Base-by-base conservation (phyloP, 2,329 filamentous ascomycete species). In the Alternaria sp. region DNA sequence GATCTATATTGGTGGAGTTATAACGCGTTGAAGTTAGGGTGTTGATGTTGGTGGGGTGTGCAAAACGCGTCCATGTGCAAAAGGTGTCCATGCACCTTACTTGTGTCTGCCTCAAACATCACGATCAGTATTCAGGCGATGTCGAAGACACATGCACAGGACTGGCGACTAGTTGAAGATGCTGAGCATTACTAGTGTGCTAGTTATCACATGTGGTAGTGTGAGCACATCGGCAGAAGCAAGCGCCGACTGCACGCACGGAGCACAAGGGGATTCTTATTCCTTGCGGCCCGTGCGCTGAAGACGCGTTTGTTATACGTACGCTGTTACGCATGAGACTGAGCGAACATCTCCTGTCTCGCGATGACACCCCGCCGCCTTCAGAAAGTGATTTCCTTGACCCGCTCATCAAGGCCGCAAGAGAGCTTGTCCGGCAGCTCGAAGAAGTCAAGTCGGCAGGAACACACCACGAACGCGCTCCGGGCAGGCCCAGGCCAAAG, bases 371-470 rank as follows among this genome's bases (percentile, higher is more conserved):
- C 36, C 21, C 36, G 36, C 24, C 44, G 13, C 44, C 29, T 49
- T 49, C 31, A 3, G 5, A 50, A 11, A 8, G 21, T 21, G 14
- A 50, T 3, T 24, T 21, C 11, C 33, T 36, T 29, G 29, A 55
- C n/a, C 2, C 23, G 9, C 4, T 55, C 33, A n/a, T 42, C 24
- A 24, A 9, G 45, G 34, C 44, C 41, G 28, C 53, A 1, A 37
- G 17, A 55, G 6, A 36, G 34, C 45, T 29, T 55, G 5, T 42
- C 24, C 23, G 4, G 37, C 37, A 29, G 24, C 29, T 56, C 9
- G 14, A 56, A 28, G 28, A 50, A 37, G 37, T 56, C 11, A 37
- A 36, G 37, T 36, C 29, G 14, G 53, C 36, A 50, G 26, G 23
- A 50, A 24, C 36, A n/a, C 29, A 44, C 29, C 3, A 51, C 28